Conservation (phyloP, 768 basidiomycete species). For the Sporobolomyces pararoseus region DNA sequence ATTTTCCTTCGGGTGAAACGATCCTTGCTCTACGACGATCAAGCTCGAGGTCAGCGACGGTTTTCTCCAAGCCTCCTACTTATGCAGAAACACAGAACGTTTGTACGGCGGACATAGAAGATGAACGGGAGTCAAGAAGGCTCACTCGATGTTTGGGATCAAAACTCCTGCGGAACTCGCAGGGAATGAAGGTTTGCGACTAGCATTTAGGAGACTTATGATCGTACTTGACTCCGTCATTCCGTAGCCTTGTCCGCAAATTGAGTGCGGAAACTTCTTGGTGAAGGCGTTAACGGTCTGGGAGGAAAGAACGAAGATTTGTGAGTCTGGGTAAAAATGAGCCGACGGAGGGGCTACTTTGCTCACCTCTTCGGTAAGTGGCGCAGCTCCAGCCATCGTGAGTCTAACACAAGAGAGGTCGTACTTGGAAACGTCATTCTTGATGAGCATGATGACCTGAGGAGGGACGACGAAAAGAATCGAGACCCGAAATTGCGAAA, state of each 20-base stretch:
- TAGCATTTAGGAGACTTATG: slow-evolving; percentile 7
- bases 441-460: slow-evolving; percentile 31
- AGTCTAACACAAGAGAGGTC: slow-evolving; percentile 16
- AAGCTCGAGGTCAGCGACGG: no score
- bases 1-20: slow-evolving; percentile 36
- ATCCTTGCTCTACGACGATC: slow-evolving; percentile 25
- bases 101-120: no score
- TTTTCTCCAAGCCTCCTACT: no score
- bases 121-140: not conserved
- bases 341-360: not conserved
- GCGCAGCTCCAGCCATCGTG: slow-evolving; percentile 35
- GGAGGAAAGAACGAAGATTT: no score
- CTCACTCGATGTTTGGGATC: slow-evolving; percentile 28
- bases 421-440: slow-evolving; percentile 23
- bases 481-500: slow-evolving; percentile 28
- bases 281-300: slow-evolving; percentile 22
- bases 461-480: slow-evolving; percentile 38
- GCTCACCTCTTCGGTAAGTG: slow-evolving; percentile 27
- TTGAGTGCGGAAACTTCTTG: slow-evolving; percentile 19
- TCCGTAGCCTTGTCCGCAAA: slow-evolving; percentile 31
- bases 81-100: no score
- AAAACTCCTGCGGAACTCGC: slow-evolving; percentile 17
- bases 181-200: not conserved
- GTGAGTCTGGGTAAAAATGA: not conserved
- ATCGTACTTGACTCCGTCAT: slow-evolving; percentile 33